Evolutionary conservation across 73 alveolate species (phyloP).

Genomic region (Uronychia setigera): DNA sequence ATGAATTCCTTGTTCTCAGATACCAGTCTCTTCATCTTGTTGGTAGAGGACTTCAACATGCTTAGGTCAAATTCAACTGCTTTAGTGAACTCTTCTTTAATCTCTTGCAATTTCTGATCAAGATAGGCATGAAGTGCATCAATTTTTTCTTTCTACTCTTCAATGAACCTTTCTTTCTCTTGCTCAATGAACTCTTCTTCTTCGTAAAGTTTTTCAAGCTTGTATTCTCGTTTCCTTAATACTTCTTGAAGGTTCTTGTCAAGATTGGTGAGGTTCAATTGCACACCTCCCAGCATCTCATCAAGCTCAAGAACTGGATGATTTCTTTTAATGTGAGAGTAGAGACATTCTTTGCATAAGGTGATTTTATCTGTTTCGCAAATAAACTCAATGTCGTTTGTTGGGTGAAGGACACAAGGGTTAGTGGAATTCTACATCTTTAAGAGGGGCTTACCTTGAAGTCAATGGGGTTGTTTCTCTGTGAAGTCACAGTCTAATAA

Average conservation of each 20-base stretch:
- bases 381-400: not conserved
- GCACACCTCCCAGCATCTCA: not conserved
- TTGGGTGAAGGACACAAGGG: not conserved
- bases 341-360: not conserved
- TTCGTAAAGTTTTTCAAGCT: not conserved
- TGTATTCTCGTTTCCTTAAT: not conserved
- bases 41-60: constrained; percentile 6
- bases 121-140: constrained; percentile 35
- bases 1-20: constrained; percentile 29
- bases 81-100: constrained; percentile 32
- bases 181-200: not conserved
- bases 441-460: too few species aligned
- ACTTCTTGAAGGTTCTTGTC: not conserved
- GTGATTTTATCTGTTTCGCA: not conserved
- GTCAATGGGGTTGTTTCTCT: not conserved
- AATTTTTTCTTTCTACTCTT: constrained; percentile 42
- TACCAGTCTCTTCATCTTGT: constrained; percentile 15
- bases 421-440: not conserved
- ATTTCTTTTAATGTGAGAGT: not conserved
- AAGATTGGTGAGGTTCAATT: not conserved
- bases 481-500: not conserved
- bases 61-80: constrained; percentile 32
- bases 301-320: not conserved
- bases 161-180: constrained; percentile 12
- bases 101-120: constrained; percentile 24